These are phyloP conservation scores for Penicillium taxi DNA, from an alignment of 495 filamentous ascomycete species.

Conservation along the genomic window DNA sequence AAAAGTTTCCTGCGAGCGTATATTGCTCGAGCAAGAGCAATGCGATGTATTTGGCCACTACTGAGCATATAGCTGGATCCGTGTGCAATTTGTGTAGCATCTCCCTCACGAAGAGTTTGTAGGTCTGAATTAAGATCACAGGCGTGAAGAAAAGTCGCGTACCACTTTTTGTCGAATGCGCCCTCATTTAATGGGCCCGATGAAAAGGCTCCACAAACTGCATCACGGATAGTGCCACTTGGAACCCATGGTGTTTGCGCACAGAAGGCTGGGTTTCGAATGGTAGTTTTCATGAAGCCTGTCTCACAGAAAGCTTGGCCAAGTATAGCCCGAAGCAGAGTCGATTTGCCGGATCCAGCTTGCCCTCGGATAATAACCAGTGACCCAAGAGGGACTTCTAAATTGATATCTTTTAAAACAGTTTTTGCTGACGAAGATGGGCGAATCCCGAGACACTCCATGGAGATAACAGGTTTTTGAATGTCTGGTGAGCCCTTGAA, in stretches of 20 bases:
- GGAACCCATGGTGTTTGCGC: background rate
- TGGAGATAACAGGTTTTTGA: background rate
- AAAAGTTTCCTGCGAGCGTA: background rate
- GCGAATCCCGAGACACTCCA: background rate
- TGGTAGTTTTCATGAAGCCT: background rate
- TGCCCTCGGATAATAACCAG: background rate
- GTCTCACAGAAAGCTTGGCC: background rate
- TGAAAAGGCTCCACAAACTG: background rate
- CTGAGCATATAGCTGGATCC: background rate
- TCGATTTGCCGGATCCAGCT: background rate
- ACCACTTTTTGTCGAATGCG: background rate
- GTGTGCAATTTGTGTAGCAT: background rate
- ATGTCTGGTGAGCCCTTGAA: background rate
- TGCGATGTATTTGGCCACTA: background rate
- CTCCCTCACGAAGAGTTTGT: background rate
- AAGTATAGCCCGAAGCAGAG: conserved; percentile 1
- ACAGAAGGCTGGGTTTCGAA: background rate
- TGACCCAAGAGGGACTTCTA: background rate
- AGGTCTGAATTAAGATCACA: background rate
- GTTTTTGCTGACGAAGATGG: background rate
- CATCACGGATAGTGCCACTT: background rate
- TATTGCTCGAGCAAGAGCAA: background rate
- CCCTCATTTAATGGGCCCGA: background rate
- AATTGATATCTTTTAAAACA: background rate
- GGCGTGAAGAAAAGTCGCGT: background rate